Evolutionary conservation across 2,329 filamentous ascomycete species (phyloP).

Genomic region (Fusarium cicatricum): DNA sequence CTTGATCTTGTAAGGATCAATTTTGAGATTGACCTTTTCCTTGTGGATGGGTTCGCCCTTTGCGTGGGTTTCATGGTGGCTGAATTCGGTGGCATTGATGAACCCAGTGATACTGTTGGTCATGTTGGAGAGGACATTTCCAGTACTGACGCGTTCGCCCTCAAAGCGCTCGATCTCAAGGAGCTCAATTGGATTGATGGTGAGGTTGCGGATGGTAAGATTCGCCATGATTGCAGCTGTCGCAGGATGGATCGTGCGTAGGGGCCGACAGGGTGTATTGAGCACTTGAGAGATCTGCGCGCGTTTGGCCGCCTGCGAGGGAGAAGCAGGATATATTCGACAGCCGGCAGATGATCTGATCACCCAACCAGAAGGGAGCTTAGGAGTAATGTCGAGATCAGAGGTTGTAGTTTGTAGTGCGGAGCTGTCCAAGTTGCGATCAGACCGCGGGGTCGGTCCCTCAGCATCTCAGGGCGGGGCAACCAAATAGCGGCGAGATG

Average conservation of each 20-base stretch:
- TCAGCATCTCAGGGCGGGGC: conserved; percentile 2
- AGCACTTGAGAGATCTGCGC: background rate
- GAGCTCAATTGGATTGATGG: conserved; percentile 75
- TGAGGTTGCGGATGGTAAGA: conserved; percentile 85
- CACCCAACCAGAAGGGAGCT: background rate
- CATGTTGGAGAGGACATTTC: conserved; percentile 56
- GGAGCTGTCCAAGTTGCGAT: conserved; percentile 9
- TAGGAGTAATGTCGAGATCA: background rate
- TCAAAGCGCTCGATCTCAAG: conserved; percentile 78
- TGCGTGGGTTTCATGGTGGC: conserved; percentile 45
- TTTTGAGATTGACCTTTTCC: conserved; percentile 67
- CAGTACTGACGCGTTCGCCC: conserved; percentile 52
- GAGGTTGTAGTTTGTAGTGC: background rate
- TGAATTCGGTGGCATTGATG: conserved; percentile 53
- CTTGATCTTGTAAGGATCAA: conserved; percentile 74
- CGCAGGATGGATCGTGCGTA: background rate
- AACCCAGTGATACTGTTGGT: conserved; percentile 54
- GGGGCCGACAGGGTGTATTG: background rate
- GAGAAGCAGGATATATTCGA: background rate
- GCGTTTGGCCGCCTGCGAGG: background rate
- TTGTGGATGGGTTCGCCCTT: conserved; percentile 68
- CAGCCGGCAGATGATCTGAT: background rate
- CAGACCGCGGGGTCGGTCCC: conserved; percentile 9
- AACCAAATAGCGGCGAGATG: background rate
- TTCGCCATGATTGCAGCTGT: conserved; percentile 52